These are phyloP conservation scores for Sclerotinia sclerotiorum DNA, from an alignment of 2,329 filamentous ascomycete species.

Conservation along the genomic window DNA sequence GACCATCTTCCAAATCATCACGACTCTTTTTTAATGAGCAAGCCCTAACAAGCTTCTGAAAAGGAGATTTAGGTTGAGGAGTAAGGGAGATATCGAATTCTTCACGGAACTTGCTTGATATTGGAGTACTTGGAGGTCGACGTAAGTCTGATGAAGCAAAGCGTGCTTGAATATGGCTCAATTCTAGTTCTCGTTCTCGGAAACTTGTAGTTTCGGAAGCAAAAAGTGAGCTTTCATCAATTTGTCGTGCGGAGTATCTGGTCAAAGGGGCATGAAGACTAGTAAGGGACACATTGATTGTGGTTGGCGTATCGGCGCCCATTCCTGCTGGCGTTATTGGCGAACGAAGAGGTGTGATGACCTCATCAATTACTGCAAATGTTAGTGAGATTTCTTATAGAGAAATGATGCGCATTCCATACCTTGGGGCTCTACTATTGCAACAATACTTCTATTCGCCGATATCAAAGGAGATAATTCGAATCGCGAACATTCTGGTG, in stretches of 20 bases:
- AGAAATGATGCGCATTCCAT: background rate
- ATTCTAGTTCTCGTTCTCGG: constrained; percentile 35
- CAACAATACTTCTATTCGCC: constrained; percentile 20
- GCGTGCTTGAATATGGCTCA: constrained; percentile 31
- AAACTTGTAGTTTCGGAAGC: constrained; percentile 38
- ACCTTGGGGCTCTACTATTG: constrained; percentile 18
- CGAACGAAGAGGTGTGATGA: background rate
- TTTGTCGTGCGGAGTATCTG: constrained; percentile 25
- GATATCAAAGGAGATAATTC: constrained; percentile 28
- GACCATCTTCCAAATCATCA: constrained; percentile 6
- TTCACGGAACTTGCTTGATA: constrained; percentile 38
- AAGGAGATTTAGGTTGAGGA: constrained; percentile 12
- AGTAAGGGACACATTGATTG: constrained; percentile 26
- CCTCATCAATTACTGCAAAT: background rate
- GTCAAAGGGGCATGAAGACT: constrained; percentile 27
- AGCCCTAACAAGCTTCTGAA: constrained; percentile 22
- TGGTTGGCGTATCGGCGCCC: constrained; percentile 18
- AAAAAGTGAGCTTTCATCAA: constrained; percentile 34
- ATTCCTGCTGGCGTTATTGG: background rate
- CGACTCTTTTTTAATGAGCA: constrained; percentile 14
- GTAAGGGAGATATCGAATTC: constrained; percentile 33
- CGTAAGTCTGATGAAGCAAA: constrained; percentile 32
- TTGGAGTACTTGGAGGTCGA: constrained; percentile 32
- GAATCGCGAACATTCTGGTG: constrained; percentile 33
- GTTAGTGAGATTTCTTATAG: background rate